Base-by-base conservation (phyloP, 306 rosid genomes). In the Glycine tomentella region DNA sequence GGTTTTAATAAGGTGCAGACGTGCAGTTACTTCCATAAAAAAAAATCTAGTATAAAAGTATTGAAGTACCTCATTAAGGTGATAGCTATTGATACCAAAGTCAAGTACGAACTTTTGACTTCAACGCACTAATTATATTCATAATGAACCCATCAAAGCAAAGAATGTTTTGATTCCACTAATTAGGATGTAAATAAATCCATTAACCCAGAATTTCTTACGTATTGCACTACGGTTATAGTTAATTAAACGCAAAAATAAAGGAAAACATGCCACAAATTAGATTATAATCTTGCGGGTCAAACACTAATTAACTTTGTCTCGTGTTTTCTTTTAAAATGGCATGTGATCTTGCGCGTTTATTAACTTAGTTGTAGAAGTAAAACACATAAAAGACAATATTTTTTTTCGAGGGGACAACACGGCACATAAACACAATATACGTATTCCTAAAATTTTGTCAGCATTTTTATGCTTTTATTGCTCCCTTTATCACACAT, bases 231-330 rank as follows among this genome's bases (percentile, higher is more conserved):
- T 40, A 11, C 4, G 69, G 82, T 82, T 61, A 36, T 82, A 53
- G 58, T 76, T 71, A 53, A 71, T 53, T 51, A 70, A 71, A 71
- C 69, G 82, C 69, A 70, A 61, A 56, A 34, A 10, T 34, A 38
- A 59, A 50, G 12, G 53, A 61, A 82, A 76, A 76, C 58, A 59
- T 17, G 51, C 69, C 61, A 49, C 51, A 25, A 59, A 46, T 10
- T 3, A 51, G 16, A 76, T 50, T 9, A 76, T 3, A 51, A 20
- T 50, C 68, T 69, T 82, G 12, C 82, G 82, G 74, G 86, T 77
- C 86, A 82, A 82, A 82, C 72, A 25, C 78, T 77, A 76, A n/a
- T 70, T 82, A 70, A 76, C 50, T 44, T 20, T 45, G 51, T 57
- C 76, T 31, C 3, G 59, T 44, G 62, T 80, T 80, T 70, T 46